Evolutionary conservation across 176 grass and related monocot species (phyloP).

Genomic region (Avena insularis): DNA sequence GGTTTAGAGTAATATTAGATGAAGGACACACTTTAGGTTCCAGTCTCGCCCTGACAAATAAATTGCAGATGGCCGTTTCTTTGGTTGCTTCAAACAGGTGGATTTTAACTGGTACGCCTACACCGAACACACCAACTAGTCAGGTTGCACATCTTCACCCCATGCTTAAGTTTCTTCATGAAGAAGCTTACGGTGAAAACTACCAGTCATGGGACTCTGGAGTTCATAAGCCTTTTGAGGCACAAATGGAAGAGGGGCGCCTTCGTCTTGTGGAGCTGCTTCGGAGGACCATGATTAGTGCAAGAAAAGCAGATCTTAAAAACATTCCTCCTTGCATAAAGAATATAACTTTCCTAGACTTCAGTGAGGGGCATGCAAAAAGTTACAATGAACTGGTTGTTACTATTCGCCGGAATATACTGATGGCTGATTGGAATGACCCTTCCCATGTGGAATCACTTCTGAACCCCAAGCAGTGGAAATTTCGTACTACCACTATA

Average conservation of each 20-base stretch:
- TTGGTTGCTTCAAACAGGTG: constrained; percentile 90
- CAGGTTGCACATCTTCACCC: constrained; percentile 92
- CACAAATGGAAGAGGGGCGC: constrained; percentile 74
- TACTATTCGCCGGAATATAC: constrained; percentile 90
- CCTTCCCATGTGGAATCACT: constrained; percentile 98
- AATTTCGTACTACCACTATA: constrained; percentile 83
- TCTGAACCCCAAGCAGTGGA: constrained; percentile 96
- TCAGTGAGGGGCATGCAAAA: constrained; percentile 82
- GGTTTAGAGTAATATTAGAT: constrained; percentile 91
- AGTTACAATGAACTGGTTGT: constrained; percentile 94
- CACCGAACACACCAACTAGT: constrained; percentile 92
- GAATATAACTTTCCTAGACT: constrained; percentile 74
- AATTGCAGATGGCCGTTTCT: constrained; percentile 93
- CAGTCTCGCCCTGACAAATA: constrained; percentile 88
- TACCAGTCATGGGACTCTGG: constrained; percentile 84
- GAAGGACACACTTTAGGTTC: constrained; percentile 99
- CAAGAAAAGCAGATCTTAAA: constrained; percentile 88
- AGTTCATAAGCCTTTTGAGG: constrained; percentile 87
- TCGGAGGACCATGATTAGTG: constrained; percentile 93
- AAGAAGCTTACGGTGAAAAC: constrained; percentile 84
- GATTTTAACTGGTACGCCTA: constrained; percentile 99
- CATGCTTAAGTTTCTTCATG: constrained; percentile 98
- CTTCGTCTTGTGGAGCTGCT: constrained; percentile 74
- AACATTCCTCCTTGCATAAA: constrained; percentile 94
- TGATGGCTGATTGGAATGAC: constrained; percentile 99